A percentile compares a stretch with the other conserved stretches of the same genome.
phyloP scores from a whole-genome alignment of 495 filamentous ascomycete genomes.

The Penicillium robsamsonii region DNA sequence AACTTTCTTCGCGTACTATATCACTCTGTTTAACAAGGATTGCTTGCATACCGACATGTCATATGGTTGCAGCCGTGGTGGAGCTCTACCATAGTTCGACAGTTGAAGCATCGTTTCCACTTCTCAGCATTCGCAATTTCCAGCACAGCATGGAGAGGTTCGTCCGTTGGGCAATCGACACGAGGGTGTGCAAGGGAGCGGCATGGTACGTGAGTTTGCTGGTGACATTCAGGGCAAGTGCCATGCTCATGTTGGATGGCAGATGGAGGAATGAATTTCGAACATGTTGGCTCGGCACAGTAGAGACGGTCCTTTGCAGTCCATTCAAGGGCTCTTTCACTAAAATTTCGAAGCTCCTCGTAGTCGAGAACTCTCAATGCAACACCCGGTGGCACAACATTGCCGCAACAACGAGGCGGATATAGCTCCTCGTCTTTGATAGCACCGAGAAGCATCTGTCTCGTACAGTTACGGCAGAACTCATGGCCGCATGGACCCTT shows the following conservation, averaged over 20 bases:
- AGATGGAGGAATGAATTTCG: slow-evolving; percentile 21
- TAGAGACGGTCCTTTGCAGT: slow-evolving; percentile 20
- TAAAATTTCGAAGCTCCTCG: slow-evolving; percentile 14
- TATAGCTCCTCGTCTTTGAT: slow-evolving; percentile 27
- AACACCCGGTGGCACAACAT: slow-evolving; percentile 5
- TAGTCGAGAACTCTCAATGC: slow-evolving; percentile 10
- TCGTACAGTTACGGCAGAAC: slow-evolving; percentile 17
- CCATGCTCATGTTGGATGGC: slow-evolving; percentile 14
- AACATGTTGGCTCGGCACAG: slow-evolving; percentile 19
- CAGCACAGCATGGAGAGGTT: slow-evolving; percentile 15
- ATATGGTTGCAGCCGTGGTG: slow-evolving; percentile 24
- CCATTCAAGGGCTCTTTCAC: slow-evolving; percentile 19
- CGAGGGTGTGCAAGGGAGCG: slow-evolving; percentile 16
- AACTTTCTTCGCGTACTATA: background rate
- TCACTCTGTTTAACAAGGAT: no score
- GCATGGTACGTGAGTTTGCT: slow-evolving; percentile 19
- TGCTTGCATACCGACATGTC: slow-evolving; percentile 17
- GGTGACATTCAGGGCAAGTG: slow-evolving; percentile 16
- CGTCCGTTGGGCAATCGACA: slow-evolving; percentile 23
- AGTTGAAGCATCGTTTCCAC: slow-evolving; percentile 24
- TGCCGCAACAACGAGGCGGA: slow-evolving; percentile 19
- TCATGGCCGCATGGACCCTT: slow-evolving; percentile 14
- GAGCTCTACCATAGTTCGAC: slow-evolving; percentile 20
- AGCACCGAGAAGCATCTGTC: slow-evolving; percentile 17
- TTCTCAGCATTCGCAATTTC: slow-evolving; percentile 10